Conservation (phyloP, 2,329 filamentous ascomycete species). For the Hymenoscyphus albidus region DNA sequence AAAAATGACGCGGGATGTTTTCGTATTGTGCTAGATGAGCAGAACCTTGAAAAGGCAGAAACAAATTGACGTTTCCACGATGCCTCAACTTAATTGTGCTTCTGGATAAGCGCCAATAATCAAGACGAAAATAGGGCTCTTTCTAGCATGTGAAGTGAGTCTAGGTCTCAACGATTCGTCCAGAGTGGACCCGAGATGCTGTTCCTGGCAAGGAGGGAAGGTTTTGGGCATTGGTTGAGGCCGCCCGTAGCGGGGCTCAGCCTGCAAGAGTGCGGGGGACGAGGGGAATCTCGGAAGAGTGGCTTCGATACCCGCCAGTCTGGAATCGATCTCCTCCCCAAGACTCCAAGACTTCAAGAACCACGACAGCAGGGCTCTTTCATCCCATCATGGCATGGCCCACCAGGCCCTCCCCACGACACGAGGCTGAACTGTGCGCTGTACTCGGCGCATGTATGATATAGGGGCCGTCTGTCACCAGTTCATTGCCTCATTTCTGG, state of each 20-base stretch:
- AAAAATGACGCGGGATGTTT: conserved; percentile 1
- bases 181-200: not conserved
- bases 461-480: not conserved
- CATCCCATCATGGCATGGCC: not conserved
- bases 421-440: too few relatives aligned
- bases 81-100: not conserved
- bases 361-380: not conserved
- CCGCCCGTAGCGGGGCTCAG: not conserved
- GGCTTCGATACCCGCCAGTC: not conserved
- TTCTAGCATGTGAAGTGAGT: not conserved
- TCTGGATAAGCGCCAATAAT: not conserved
- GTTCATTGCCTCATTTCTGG: not conserved
- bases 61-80: not conserved
- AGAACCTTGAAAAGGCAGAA: not conserved
- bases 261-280: not conserved
- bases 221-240: not conserved
- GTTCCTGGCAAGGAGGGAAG: not conserved
- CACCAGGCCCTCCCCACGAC: not conserved
- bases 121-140: not conserved
- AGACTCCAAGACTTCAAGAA: not conserved
- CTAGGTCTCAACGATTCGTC: not conserved
- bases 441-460: not conserved
- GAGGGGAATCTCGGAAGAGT: conserved; percentile 2
- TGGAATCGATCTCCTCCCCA: not conserved
- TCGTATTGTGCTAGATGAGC: not conserved